Conservation (phyloP, 2,329 filamentous ascomycete genomes). For the Ophiostoma piceae region DNA sequence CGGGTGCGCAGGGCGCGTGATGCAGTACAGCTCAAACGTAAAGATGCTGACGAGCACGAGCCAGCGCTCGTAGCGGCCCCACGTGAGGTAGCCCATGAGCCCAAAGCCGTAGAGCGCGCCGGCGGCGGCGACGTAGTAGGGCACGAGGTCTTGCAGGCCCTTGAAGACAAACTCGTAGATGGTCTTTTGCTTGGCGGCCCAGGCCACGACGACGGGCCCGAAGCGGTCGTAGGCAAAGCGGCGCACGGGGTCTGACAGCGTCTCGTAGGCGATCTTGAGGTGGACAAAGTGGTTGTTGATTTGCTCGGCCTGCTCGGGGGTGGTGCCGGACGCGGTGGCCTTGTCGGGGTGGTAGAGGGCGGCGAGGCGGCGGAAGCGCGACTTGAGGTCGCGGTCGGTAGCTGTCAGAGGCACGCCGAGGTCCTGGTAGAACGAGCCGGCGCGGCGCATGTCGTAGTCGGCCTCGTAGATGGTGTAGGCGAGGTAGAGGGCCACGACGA, state of each 20-base stretch:
- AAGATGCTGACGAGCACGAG: conserved; percentile 50
- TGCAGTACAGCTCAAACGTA: conserved; percentile 52
- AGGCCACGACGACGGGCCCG: conserved; percentile 63
- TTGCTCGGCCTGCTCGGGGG: conserved; percentile 31
- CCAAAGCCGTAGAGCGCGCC: conserved; percentile 56
- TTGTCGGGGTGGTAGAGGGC: conserved; percentile 83
- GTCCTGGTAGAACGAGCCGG: conserved; percentile 72
- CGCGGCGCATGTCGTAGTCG: conserved; percentile 68
- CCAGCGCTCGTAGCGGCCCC: conserved; percentile 63
- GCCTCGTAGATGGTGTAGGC: conserved; percentile 90
- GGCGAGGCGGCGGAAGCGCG: conserved; percentile 72
- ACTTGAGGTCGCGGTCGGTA: conserved; percentile 72
- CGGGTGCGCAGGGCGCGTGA: conserved; percentile 52
- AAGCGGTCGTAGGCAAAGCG: conserved; percentile 89
- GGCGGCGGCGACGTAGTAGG: conserved; percentile 57
- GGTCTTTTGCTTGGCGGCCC: conserved; percentile 51
- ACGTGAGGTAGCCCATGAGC: conserved; percentile 61
- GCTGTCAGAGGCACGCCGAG: conserved; percentile 66
- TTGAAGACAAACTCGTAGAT: conserved; percentile 66
- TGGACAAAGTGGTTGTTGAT: conserved; percentile 63
- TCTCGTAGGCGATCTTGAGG: conserved; percentile 78
- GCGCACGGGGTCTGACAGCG: conserved; percentile 66
- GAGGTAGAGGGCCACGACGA: conserved; percentile 78
- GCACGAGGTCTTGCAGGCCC: conserved; percentile 54
- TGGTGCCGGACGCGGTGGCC: conserved; percentile 35